A percentile compares a stretch with the other conserved stretches of the same genome.
These are phyloP conservation scores for Ceratocystis ficicola DNA, from an alignment of 2,329 filamentous ascomycete genomes.

Conservation along the genomic window DNA sequence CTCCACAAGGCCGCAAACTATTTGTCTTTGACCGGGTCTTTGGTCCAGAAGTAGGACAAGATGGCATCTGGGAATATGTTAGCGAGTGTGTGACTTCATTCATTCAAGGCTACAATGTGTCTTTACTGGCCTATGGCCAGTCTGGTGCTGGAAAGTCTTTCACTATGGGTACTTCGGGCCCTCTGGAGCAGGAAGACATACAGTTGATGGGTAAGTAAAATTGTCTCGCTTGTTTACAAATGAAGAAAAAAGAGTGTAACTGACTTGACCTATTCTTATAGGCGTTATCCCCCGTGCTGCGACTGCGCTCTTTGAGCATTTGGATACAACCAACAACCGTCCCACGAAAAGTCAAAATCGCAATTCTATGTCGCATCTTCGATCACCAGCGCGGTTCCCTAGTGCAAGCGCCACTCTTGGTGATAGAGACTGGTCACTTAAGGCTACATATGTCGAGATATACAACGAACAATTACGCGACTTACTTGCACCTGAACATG, in stretches of 20 bases:
- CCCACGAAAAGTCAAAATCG: conserved; percentile 40
- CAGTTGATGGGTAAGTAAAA: conserved; percentile 61
- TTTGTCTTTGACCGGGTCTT: conserved; percentile 98
- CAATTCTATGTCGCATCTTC: conserved; percentile 62
- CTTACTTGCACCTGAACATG: conserved; percentile 66
- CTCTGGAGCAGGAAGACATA: conserved; percentile 57
- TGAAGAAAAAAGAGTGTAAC: not conserved
- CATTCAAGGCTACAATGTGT: conserved; percentile 95
- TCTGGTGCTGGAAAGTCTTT: conserved; percentile 97
- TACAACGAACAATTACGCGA: conserved; percentile 96
- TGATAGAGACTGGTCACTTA: conserved; percentile 80
- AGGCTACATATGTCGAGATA: conserved; percentile 91
- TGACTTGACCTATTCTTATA: conserved; percentile 29
- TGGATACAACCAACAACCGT: conserved; percentile 50
- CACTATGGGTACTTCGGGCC: conserved; percentile 94
- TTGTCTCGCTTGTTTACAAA: not conserved
- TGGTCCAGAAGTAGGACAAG: conserved; percentile 66
- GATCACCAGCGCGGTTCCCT: conserved; percentile 68
- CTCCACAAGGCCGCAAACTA: conserved; percentile 81
- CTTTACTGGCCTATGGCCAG: conserved; percentile 89
- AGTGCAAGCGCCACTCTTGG: conserved; percentile 33
- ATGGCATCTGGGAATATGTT: conserved; percentile 89
- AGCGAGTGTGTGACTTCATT: conserved; percentile 83
- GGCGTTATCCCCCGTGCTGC: conserved; percentile 94
- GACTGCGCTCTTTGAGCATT: conserved; percentile 71